A percentile compares a stretch with the other conserved stretches of the same genome.
Conservation (phyloP, 2,329 filamentous ascomycete species). For the Beauveria caledonica region DNA sequence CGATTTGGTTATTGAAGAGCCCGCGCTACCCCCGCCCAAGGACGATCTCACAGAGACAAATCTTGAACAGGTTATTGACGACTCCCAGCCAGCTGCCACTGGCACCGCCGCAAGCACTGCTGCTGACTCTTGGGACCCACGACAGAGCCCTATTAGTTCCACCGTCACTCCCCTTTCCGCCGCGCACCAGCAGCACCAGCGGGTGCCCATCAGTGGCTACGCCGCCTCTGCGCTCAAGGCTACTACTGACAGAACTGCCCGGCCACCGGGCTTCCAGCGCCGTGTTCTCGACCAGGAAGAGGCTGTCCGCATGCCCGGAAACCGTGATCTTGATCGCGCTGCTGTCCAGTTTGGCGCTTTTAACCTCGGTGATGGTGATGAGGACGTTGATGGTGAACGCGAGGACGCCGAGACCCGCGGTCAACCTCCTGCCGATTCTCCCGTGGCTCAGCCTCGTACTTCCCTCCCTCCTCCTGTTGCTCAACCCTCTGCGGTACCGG, state of each 20-base stretch:
- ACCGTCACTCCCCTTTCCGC: slow-evolving; percentile 59
- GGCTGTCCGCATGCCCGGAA: slow-evolving; percentile 95
- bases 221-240: slow-evolving; percentile 78
- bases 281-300: slow-evolving; percentile 92
- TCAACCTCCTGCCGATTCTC: slow-evolving; percentile 89
- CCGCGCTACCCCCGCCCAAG: slow-evolving; percentile 59
- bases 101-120: slow-evolving; percentile 83
- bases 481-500: slow-evolving; percentile 46
- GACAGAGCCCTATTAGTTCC: slow-evolving; percentile 48
- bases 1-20: slow-evolving; percentile 38
- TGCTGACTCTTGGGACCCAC: slow-evolving; percentile 75
- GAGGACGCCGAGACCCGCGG: slow-evolving; percentile 93
- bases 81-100: slow-evolving; percentile 66
- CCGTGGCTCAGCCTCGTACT: slow-evolving; percentile 74
- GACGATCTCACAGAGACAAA: slow-evolving; percentile 86
- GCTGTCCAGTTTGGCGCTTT: slow-evolving; percentile 96
- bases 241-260: slow-evolving; percentile 51
- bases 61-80: slow-evolving; percentile 81
- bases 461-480: slow-evolving; percentile 75
- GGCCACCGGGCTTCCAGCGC: slow-evolving; percentile 74
- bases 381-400: slow-evolving; percentile 87
- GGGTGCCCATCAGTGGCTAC: slow-evolving; percentile 58
- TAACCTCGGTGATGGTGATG: slow-evolving; percentile 73
- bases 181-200: slow-evolving; percentile 54
- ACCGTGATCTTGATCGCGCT: slow-evolving; percentile 86